Evolutionary conservation across 495 filamentous ascomycete genomes (phyloP).

Genomic region (Penicillium desertorum): DNA sequence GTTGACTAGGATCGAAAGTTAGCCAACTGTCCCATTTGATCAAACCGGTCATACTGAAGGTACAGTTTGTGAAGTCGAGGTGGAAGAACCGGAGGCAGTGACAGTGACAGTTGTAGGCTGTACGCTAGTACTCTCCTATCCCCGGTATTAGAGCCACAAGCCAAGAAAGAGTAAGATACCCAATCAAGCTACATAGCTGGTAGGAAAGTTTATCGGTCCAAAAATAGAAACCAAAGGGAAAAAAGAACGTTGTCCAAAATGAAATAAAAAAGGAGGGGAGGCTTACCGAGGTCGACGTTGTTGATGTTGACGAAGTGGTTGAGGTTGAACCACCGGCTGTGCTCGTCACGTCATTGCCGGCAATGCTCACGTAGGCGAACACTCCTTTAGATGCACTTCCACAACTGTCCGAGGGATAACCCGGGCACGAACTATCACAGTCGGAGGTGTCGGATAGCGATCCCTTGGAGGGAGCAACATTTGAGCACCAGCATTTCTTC

Average conservation of each 20-base stretch:
- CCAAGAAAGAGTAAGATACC: constrained; percentile 15
- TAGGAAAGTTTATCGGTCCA: neutral
- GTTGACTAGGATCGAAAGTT: constrained; percentile 21
- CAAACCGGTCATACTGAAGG: neutral
- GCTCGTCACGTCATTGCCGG: constrained; percentile 31
- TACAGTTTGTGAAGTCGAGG: constrained; percentile 20
- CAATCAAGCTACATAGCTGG: constrained; percentile 5
- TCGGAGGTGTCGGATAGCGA: constrained; percentile 34
- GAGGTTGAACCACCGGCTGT: constrained; percentile 32
- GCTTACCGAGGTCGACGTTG: constrained; percentile 8
- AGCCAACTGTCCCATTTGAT: constrained; percentile 14
- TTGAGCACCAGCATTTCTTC: constrained; percentile 72
- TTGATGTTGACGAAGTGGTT: constrained; percentile 31
- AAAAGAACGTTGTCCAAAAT: neutral
- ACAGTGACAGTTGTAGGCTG: constrained; percentile 12
- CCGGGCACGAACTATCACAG: constrained; percentile 63
- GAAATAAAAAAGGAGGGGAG: neutral
- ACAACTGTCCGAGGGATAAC: constrained; percentile 64
- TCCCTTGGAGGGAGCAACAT: constrained; percentile 58
- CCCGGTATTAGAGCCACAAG: constrained; percentile 22
- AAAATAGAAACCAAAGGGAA: neutral
- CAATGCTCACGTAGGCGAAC: constrained; percentile 57
- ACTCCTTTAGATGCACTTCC: constrained; percentile 53
- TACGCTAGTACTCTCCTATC: constrained; percentile 23
- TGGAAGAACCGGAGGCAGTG: constrained; percentile 14